Evolutionary conservation across 345 rosid species (phyloP).

Genomic region (Eucalyptus virginea): DNA sequence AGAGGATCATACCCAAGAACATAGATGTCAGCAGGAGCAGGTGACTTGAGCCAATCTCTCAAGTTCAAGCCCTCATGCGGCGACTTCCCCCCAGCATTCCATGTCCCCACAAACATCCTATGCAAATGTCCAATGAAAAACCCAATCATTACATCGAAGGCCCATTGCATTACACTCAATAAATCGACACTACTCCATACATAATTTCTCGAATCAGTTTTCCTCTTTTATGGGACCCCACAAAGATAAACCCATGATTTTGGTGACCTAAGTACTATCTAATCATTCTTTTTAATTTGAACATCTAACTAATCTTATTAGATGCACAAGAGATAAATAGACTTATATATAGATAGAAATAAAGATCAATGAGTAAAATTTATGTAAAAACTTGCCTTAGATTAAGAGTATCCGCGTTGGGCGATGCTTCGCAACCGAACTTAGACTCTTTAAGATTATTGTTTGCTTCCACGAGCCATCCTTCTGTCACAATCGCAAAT

Average conservation of each 20-base stretch:
- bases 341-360: neutral
- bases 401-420: conserved; percentile 18
- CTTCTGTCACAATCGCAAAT: neutral
- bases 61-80: conserved; percentile 59
- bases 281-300: neutral
- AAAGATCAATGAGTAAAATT: neutral
- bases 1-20: conserved; percentile 55
- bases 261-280: neutral
- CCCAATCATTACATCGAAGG: neutral
- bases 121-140: neutral
- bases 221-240: neutral
- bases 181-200: neutral
- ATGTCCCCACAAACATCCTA: conserved; percentile 89
- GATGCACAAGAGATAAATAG: neutral
- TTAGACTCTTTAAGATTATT: neutral
- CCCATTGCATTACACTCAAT: neutral
- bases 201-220: neutral
- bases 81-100: conserved; percentile 89
- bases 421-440: neutral
- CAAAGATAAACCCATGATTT: neutral
- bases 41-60: conserved; percentile 48
- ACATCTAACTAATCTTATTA: neutral
- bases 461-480: conserved; percentile 30
- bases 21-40: conserved; percentile 58
- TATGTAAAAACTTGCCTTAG: conserved; percentile 29